Conservation (phyloP, 208 protist species). For the Leishmania mexicana region DNA sequence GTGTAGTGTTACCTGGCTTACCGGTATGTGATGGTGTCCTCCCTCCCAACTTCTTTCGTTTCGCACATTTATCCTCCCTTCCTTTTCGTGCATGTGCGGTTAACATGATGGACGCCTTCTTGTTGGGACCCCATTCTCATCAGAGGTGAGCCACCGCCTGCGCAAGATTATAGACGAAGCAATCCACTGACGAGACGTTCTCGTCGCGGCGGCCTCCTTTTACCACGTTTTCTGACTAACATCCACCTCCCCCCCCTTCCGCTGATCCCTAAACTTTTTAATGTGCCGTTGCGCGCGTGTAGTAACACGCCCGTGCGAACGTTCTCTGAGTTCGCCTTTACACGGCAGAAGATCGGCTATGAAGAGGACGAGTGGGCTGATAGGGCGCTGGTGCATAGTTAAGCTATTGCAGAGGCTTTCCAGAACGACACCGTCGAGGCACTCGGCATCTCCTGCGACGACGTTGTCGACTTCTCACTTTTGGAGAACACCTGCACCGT, state of each 20-base stretch:
- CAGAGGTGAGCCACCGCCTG: background rate
- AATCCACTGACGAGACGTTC: background rate
- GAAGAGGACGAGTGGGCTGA: constrained; percentile 47
- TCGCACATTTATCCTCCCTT: too few species aligned
- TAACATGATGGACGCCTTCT: background rate
- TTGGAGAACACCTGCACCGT: constrained; percentile 28
- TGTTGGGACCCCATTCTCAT: background rate
- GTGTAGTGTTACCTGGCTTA: too few species aligned
- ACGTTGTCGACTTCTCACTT: constrained; percentile 41
- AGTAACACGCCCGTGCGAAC: background rate
- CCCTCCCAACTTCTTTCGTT: too few species aligned
- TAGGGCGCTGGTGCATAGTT: constrained; percentile 22
- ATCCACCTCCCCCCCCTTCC: background rate
- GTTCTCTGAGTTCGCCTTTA: constrained; percentile 21
- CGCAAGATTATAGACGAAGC: background rate
- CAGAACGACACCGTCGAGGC: constrained; percentile 16
- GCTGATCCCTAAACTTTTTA: too few species aligned
- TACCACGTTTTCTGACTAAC: too few species aligned
- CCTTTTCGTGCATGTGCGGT: background rate
- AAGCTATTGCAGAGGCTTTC: constrained; percentile 37
- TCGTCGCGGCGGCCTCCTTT: background rate
- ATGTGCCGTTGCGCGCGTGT: background rate
- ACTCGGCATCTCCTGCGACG: constrained; percentile 27
- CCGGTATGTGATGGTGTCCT: too few species aligned
- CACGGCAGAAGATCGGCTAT: constrained; percentile 54